Conservation (phyloP, 176 grass and related monocot genomes). For the Eragrostis curvula region DNA sequence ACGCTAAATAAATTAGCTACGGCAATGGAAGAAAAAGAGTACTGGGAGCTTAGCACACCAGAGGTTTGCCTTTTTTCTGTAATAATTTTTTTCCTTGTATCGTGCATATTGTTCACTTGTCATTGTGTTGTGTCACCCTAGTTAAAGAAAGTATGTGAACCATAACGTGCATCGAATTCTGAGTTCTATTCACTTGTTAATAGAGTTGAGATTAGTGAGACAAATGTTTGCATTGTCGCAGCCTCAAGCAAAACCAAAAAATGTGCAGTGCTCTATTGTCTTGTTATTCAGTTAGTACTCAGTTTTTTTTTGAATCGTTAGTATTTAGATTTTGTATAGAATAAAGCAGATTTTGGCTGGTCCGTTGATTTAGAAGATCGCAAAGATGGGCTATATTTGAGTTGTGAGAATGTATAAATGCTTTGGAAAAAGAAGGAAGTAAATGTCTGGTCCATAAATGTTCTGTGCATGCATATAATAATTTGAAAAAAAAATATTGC, state of each 20-base stretch:
- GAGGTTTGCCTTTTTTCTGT: conserved; percentile 67
- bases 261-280: conserved; percentile 20
- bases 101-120: background rate
- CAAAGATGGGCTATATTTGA: background rate
- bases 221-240: background rate
- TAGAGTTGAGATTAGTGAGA: conserved; percentile 31
- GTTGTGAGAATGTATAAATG: conserved; percentile 23
- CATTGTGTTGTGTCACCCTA: conserved; percentile 6
- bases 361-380: background rate
- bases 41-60: conserved; percentile 79
- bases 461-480: background rate
- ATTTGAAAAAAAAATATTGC: background rate
- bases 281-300: conserved; percentile 3
- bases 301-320: no score
- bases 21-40: conserved; percentile 89
- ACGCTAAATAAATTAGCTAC: conserved; percentile 59
- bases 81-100: conserved; percentile 26
- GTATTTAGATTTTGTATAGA: background rate
- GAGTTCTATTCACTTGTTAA: conserved; percentile 8
- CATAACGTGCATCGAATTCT: background rate
- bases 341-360: background rate
- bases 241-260: no score
- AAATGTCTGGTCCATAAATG: background rate
- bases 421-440: background rate
- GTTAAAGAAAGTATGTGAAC: conserved; percentile 14